A percentile compares a stretch with the other conserved stretches of the same genome.
These are phyloP conservation scores for Pleurotus tuber-regium DNA, from an alignment of 768 basidiomycete species.

Conservation along the genomic window DNA sequence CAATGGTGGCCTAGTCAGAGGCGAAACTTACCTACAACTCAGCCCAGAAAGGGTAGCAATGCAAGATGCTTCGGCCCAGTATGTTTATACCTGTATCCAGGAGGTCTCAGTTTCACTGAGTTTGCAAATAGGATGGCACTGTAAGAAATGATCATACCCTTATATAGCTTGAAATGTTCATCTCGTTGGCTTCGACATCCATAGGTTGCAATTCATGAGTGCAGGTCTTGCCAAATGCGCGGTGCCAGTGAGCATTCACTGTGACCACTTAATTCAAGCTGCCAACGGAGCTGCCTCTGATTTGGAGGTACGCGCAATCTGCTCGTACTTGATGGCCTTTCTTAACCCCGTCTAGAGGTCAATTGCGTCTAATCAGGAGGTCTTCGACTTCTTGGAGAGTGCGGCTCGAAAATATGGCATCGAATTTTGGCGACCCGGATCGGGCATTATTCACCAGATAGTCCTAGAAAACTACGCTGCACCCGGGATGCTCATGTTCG, in stretches of 20 bases:
- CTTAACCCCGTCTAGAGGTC: conserved; percentile 57
- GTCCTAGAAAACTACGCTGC: conserved; percentile 98
- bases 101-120: conserved; percentile 10
- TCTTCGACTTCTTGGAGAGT: conserved; percentile 95
- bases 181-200: conserved; percentile 5
- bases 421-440: conserved; percentile 98
- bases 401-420: conserved; percentile 90
- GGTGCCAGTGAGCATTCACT: conserved; percentile 92
- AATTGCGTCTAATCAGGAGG: conserved; percentile 88
- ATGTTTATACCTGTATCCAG: conserved; percentile 29
- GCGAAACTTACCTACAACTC: conserved; percentile 88
- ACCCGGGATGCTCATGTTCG: conserved; percentile 88
- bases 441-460: conserved; percentile 95
- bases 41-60: conserved; percentile 93
- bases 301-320: conserved; percentile 56
- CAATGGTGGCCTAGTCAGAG: conserved; percentile 67
- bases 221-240: conserved; percentile 82
- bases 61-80: conserved; percentile 94
- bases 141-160: conserved; percentile 42
- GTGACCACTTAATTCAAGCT: conserved; percentile 97
- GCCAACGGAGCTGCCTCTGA: conserved; percentile 85
- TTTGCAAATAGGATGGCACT: conserved; percentile 67
- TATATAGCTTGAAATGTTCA: too few relatives aligned
- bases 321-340: background rate
- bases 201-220: conserved; percentile 95